Evolutionary conservation across 495 filamentous ascomycete species (phyloP).

Genomic region (Tuber brumale): DNA sequence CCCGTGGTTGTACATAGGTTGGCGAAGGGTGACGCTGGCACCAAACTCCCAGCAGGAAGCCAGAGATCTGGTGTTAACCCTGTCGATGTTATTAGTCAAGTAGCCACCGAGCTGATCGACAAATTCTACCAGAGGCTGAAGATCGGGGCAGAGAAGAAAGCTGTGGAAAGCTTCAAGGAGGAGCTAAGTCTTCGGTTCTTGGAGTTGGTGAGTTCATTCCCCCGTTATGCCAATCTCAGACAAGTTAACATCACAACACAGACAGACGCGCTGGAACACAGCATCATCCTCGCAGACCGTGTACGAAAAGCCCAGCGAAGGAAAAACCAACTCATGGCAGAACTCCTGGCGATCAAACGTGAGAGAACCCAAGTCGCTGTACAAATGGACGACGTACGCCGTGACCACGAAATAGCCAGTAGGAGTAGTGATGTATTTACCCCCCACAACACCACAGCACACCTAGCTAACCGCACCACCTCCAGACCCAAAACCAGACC

Average conservation of each 20-base stretch:
- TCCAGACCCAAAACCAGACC: slow-evolving; percentile 25
- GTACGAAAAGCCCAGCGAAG: slow-evolving; percentile 22
- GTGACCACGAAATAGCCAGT: slow-evolving; percentile 23
- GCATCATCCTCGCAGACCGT: slow-evolving; percentile 20
- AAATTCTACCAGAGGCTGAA: slow-evolving; percentile 24
- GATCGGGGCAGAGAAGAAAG: slow-evolving; percentile 14
- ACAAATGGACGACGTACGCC: slow-evolving; percentile 36
- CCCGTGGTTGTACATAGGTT: slow-evolving; percentile 30
- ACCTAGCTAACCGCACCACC: slow-evolving; percentile 4
- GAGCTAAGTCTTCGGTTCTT: slow-evolving; percentile 30
- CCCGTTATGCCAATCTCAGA: neutral
- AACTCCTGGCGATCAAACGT: slow-evolving; percentile 25
- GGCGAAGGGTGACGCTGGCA: slow-evolving; percentile 4
- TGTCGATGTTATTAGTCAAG: slow-evolving; percentile 34
- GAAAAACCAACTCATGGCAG: slow-evolving; percentile 29
- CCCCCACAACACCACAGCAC: neutral
- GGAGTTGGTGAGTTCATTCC: slow-evolving; percentile 26
- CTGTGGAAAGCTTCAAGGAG: slow-evolving; percentile 36
- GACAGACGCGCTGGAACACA: slow-evolving; percentile 35
- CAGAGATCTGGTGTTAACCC: slow-evolving; percentile 36
- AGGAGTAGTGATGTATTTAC: slow-evolving; percentile 28
- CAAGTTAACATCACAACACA: slow-evolving; percentile 5
- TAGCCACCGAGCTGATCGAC: slow-evolving; percentile 31
- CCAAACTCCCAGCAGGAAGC: slow-evolving; percentile 20
- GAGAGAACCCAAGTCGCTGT: slow-evolving; percentile 28